Base-by-base conservation (phyloP, 495 filamentous ascomycete species). In the Talaromyces ruber region DNA sequence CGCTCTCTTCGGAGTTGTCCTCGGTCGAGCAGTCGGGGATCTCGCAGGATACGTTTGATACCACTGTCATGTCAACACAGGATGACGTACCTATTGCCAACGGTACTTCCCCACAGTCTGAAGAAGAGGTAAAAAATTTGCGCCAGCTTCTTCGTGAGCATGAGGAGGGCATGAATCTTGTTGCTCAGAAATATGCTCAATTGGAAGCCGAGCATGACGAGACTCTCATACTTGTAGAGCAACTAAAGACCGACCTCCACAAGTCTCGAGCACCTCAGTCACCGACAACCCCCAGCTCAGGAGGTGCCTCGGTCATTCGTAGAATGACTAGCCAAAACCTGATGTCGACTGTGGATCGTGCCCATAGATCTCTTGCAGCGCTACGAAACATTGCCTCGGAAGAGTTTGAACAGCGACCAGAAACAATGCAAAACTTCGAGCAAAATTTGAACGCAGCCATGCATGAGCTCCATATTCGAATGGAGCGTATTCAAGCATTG, bases 1-100 rank as follows among this genome's bases (percentile, higher is more conserved):
- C 93, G 75, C 90, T 97, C 71, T 97, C 90, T 64, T 93, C 92
- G 85, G 93, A 97, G 75, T 86, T 96, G 74, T 97, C 91, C 77
- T 97, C 88, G 79, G 91, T 81, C 84, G 89, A 88, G 85, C 91
- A 88, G 71, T 92, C 90, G 71, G 86, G 84, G 66, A 80, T 82
- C 70, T 85, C 85, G 67, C 77, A 79, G 68, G 81, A 86, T 67
- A 79, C 79, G 26, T 86, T 85, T 66, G 82, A 87, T 72, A 75
- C 76, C 59, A 84, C 75, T 75, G 34, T 73, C 70, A 62, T 70
- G 61, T 64, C 72, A 25, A 73, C 68, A 26, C 62, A 73, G 32
- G 71, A 75, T 34, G 62, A 69, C 58, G 18, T 28, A 51, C 47
- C 59, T 69, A 9, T 64, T 59, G 24, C 59, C 50, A 9, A 76